Evolutionary conservation across 345 rosid genomes (phyloP), one percentile per base, ranked within the genome.

Genomic region (Gossypium thurberi): DNA sequence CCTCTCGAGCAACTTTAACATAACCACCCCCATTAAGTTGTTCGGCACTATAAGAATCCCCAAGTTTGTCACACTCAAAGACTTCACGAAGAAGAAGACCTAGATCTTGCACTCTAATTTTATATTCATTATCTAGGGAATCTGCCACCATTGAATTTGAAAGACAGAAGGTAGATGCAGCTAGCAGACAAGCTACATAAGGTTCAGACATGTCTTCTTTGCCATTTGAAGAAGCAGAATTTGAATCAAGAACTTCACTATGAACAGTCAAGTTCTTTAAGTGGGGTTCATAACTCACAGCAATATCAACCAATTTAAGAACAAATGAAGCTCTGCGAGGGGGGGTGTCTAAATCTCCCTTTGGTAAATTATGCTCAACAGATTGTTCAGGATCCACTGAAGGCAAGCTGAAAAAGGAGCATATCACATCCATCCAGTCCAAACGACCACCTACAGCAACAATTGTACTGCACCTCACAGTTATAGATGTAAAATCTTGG

Each of bases 401-500:
- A 8, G 90, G 83, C 82, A 74, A 68, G 53, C 75, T 79, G 77
- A 95, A 91, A 78, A 92, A 92, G 52, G 98, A 95, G 52, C 70
- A 72, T 79, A 86, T 83, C 59, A 84, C 84, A 74, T 85, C 90
- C 70, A 95, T 74, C 99, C 99, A 95, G 83, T 95, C 98, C 80
- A 92, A 79, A 65, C 99, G 97, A 50, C 98, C 99, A 74, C 98
- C 94, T 66, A 83, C 81, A 6, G 98, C 97, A 61, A 91, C 87
- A 81, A 95, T 69, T 9, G 99, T 95, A 79, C 88, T 81, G 77
- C 99, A 87, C 78, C 92, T 85, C 76, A 84, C 73, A 76, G 85
- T 80, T 81, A 95, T 59, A 66, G 93, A 85, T 69, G 89, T 81
- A 78, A 77, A 84, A 79, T 76, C 86, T 47, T 77, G 78, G 64